Evolutionary conservation across 257 asterid species (phyloP).

Genomic region (Plantago ovata): DNA sequence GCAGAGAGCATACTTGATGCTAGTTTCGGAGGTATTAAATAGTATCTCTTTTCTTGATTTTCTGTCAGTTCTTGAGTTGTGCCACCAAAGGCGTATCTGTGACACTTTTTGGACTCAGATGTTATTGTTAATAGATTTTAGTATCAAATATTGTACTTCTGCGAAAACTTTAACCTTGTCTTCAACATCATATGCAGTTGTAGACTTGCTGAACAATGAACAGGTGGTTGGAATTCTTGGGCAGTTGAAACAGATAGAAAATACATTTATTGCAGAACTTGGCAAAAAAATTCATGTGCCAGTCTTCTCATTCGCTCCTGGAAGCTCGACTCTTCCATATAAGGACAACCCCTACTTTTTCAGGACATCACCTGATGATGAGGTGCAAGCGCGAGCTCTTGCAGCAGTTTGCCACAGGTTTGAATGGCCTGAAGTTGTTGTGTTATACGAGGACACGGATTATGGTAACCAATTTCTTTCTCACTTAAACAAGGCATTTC

Average conservation of each 20-base stretch:
- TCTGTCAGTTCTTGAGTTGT: not conserved
- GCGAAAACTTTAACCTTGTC: not conserved
- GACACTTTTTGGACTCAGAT: no score
- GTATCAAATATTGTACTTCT: no score
- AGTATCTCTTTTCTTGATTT: not conserved
- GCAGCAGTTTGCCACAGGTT: conserved; percentile 33
- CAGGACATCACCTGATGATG: conserved; percentile 25
- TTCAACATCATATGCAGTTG: conserved; percentile 25
- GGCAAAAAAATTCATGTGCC: conserved; percentile 32
- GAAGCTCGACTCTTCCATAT: conserved; percentile 18
- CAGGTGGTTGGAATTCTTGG: conserved; percentile 38
- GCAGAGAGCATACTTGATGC: conserved; percentile 29
- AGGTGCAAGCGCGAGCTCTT: conserved; percentile 36
- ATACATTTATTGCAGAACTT: conserved; percentile 22
- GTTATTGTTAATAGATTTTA: no score
- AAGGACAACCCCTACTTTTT: conserved; percentile 16
- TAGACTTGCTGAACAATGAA: conserved; percentile 30
- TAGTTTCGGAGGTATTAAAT: conserved; percentile 40
- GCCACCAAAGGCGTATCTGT: not conserved
- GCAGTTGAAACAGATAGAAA: conserved; percentile 25
- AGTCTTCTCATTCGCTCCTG: conserved; percentile 19
- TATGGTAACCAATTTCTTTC: conserved; percentile 34
- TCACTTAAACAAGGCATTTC: conserved; percentile 28
- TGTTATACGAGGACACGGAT: conserved; percentile 38
- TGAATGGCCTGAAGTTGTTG: conserved; percentile 35